These are phyloP conservation scores for Crithidia mellificae DNA, from an alignment of 208 protist genomes.

Conservation along the genomic window DNA sequence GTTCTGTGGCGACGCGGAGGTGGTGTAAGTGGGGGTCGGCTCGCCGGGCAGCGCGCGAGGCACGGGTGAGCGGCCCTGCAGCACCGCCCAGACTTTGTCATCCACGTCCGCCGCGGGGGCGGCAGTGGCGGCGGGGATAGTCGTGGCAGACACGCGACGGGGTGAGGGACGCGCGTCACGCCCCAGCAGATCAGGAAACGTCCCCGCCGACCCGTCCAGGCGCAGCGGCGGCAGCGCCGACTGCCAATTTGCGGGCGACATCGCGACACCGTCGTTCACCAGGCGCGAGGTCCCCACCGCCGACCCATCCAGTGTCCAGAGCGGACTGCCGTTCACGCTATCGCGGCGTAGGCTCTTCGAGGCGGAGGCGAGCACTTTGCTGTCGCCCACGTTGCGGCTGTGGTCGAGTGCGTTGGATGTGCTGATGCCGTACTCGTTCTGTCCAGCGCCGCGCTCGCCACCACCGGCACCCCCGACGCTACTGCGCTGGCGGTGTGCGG, in stretches of 20 bases:
- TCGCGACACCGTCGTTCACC: neutral
- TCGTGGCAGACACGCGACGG: neutral
- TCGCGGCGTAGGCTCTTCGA: neutral
- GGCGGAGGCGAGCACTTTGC: neutral
- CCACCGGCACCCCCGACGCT: too few relatives aligned
- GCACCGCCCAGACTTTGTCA: neutral
- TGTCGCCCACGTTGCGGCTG: slow-evolving; percentile 2
- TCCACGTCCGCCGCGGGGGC: neutral
- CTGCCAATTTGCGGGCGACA: neutral
- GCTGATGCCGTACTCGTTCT: slow-evolving; percentile 6
- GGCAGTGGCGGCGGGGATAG: neutral
- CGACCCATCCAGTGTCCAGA: too few relatives aligned
- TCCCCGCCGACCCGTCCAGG: neutral
- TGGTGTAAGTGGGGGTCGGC: neutral
- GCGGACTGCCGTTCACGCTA: neutral
- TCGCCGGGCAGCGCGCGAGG: neutral
- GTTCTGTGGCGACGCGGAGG: neutral
- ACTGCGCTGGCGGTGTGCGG: neutral
- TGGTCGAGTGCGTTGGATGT: slow-evolving; percentile 4
- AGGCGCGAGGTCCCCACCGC: neutral
- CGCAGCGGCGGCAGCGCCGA: neutral
- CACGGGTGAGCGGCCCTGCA: neutral
- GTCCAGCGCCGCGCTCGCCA: neutral
- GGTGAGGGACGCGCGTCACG: neutral
- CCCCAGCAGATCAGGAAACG: neutral